Conservation (phyloP, 768 basidiomycete species). For the Hericium coralloides region DNA sequence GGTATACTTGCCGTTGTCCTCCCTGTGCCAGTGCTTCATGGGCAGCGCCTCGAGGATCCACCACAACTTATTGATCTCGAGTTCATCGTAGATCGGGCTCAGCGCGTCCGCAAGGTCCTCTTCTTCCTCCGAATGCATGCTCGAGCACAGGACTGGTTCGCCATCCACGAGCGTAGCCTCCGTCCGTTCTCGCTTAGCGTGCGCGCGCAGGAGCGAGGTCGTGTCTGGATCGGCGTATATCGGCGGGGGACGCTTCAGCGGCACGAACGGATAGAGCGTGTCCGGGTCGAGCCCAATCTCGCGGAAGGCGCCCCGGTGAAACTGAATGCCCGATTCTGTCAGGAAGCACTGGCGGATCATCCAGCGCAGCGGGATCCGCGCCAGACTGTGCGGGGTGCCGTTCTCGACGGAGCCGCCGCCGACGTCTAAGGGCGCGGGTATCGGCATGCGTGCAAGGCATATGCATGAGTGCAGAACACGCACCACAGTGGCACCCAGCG, state of each 20-base stretch:
- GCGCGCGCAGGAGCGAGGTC: not conserved
- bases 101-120: constrained; percentile 57
- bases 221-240: not conserved
- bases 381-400: constrained; percentile 46
- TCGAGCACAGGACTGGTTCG: constrained; percentile 9
- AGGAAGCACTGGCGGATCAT: constrained; percentile 43
- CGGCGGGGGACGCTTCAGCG: constrained; percentile 10
- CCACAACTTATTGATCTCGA: constrained; percentile 40
- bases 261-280: constrained; percentile 19
- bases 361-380: constrained; percentile 61
- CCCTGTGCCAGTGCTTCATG: not conserved
- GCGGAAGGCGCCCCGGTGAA: constrained; percentile 22
- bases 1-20: not conserved
- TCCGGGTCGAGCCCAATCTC: constrained; percentile 24
- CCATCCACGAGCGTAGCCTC: constrained; percentile 12
- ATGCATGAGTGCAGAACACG: no score
- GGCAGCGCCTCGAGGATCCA: constrained; percentile 54
- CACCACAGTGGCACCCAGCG: constrained; percentile 64
- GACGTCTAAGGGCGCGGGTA: constrained; percentile 52
- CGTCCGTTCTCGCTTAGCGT: not conserved
- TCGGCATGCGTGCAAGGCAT: no score
- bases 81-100: constrained; percentile 45
- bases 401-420: constrained; percentile 66
- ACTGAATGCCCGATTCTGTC: constrained; percentile 35
- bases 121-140: constrained; percentile 40